phyloP scores from a whole-genome alignment of 345 rosid species.

The Gossypium mustelinum region DNA sequence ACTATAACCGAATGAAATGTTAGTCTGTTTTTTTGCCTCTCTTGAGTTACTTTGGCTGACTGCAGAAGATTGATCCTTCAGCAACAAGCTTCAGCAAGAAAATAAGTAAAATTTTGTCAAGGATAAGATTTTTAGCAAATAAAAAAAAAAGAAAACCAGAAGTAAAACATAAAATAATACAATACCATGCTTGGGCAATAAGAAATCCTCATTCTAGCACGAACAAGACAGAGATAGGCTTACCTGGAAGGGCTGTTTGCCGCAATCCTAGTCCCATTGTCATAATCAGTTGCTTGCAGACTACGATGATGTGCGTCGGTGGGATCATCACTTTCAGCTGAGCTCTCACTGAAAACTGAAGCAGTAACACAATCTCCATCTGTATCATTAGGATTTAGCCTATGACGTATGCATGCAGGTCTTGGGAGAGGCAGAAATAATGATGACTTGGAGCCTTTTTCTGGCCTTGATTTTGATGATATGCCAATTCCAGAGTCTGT shows the following conservation, averaged over 20 bases:
- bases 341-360: conserved; percentile 48
- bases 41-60: conserved; percentile 28
- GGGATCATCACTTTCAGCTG: conserved; percentile 49
- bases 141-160: neutral
- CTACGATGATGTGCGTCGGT: conserved; percentile 35
- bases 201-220: conserved; percentile 4
- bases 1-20: conserved; percentile 39
- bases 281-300: conserved; percentile 48
- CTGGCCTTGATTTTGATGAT: conserved; percentile 31
- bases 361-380: conserved; percentile 45
- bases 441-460: conserved; percentile 39
- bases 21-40: conserved; percentile 46
- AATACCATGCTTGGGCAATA: neutral
- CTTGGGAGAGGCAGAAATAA: conserved; percentile 48
- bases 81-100: conserved; percentile 33
- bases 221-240: conserved; percentile 17
- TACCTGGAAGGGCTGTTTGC: conserved; percentile 47
- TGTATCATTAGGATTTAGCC: conserved; percentile 35
- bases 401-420: conserved; percentile 41
- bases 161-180: neutral
- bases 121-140: conserved; percentile 7
- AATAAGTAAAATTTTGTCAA: conserved; percentile 10
- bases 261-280: conserved; percentile 37
- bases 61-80: conserved; percentile 40
- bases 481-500: conserved; percentile 43